A percentile compares a stretch with the other conserved stretches of the same genome.
Conservation (phyloP, 129 eudicot species). For the Centella asiatica region DNA sequence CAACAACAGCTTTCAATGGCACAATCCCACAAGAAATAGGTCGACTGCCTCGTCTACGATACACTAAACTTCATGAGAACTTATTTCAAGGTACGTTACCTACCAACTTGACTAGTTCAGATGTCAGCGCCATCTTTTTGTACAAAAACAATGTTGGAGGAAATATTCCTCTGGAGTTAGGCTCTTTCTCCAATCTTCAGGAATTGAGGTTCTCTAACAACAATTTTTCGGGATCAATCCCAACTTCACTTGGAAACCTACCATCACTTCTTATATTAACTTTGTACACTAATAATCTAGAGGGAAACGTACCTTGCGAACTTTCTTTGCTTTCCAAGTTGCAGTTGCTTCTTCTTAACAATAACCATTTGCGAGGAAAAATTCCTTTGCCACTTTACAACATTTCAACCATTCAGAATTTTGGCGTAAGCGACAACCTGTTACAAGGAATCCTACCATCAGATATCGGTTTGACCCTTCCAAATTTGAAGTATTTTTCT, state of each 20-base stretch:
- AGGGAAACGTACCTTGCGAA: not conserved
- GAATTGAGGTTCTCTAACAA: not conserved
- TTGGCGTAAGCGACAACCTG: not conserved
- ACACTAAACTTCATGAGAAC: not conserved
- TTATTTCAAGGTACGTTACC: not conserved
- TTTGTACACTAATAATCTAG: not conserved
- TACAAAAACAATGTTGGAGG: not conserved
- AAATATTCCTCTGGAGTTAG: not conserved
- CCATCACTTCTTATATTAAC: not conserved
- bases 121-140: too few relatives aligned
- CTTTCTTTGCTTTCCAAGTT: not conserved
- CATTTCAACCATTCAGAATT: not conserved
- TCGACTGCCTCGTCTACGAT: not conserved
- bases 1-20: not conserved
- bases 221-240: not conserved
- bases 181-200: not conserved
- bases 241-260: not conserved
- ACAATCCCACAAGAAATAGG: not conserved
- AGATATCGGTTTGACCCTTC: not conserved
- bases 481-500: not conserved
- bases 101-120: not conserved
- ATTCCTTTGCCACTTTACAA: not conserved
- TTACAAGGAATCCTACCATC: not conserved
- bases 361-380: not conserved
- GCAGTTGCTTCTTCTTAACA: not conserved